A percentile compares a stretch with the other conserved stretches of the same genome.
Evolutionary conservation across 805 yeast species (phyloP).

Genomic region (Yueomyces sinensis): DNA sequence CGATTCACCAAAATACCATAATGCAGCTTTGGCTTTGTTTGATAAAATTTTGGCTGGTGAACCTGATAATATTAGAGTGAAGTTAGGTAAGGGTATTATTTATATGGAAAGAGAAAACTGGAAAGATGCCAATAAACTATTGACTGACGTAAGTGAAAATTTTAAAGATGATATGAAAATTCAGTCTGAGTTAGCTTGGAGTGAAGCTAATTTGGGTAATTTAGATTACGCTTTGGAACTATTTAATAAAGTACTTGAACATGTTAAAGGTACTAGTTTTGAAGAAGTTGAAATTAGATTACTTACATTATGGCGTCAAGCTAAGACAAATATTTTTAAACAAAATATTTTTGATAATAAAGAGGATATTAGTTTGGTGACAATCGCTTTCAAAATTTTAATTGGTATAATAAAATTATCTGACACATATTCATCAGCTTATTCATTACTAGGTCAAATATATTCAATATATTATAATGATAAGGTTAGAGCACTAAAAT

Average conservation of each 20-base stretch:
- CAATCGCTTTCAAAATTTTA: conserved; percentile 43
- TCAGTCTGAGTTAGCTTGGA: conserved; percentile 65
- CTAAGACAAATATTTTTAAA: conserved; percentile 40
- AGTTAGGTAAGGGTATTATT: conserved; percentile 73
- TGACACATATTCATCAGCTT: conserved; percentile 63
- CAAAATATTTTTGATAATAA: conserved; percentile 10
- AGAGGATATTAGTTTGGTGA: conserved; percentile 18
- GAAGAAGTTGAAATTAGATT: conserved; percentile 47
- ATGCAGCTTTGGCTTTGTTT: conserved; percentile 59
- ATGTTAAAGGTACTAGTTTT: conserved; percentile 37
- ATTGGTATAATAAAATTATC: conserved; percentile 50
- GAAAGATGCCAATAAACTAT: conserved; percentile 37
- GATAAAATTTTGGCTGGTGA: conserved; percentile 40
- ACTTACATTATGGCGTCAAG: conserved; percentile 55
- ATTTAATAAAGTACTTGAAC: conserved; percentile 14
- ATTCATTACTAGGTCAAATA: conserved; percentile 67
- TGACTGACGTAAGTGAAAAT: conserved; percentile 36
- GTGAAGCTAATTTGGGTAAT: conserved; percentile 43
- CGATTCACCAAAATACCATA: conserved; percentile 83
- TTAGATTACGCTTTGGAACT: conserved; percentile 31
- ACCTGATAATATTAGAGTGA: conserved; percentile 42
- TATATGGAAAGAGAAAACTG: conserved; percentile 51
- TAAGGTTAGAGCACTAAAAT: conserved; percentile 58
- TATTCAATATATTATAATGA: conserved; percentile 50
- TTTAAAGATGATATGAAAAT: conserved; percentile 48